A percentile compares a stretch with the other conserved stretches of the same genome.
Conservation (phyloP, 2,329 filamentous ascomycete species). For the Alternaria sp. region DNA sequence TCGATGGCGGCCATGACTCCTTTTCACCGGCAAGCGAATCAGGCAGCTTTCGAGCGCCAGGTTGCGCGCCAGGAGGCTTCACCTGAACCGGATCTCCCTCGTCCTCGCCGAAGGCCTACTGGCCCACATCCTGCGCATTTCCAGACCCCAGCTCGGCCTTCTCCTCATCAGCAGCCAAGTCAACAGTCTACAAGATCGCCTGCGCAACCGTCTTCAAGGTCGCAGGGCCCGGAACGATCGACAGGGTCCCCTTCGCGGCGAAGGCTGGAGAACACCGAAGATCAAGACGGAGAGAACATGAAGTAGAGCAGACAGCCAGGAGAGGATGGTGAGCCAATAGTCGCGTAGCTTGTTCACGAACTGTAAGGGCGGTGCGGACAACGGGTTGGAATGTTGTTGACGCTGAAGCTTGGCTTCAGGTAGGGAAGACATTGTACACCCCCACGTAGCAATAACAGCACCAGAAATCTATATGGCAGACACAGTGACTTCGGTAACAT, state of each 20-base stretch:
- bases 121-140: not conserved
- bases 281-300: not conserved
- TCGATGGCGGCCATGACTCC: not conserved
- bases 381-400: not conserved
- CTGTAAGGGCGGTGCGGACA: not conserved
- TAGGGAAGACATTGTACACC: not conserved
- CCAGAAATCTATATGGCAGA: too few species aligned
- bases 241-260: not conserved
- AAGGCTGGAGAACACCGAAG: not conserved
- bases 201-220: not conserved
- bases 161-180: not conserved
- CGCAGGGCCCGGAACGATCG: not conserved
- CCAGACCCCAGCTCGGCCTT: not conserved
- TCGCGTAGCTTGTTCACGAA: not conserved
- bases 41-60: not conserved
- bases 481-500: not conserved
- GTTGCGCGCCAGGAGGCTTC: not conserved
- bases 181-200: not conserved
- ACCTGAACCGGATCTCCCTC: not conserved
- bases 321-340: not conserved
- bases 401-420: not conserved
- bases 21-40: not conserved
- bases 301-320: not conserved
- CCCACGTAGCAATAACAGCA: not conserved
- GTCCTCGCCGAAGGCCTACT: not conserved